Percentiles rank a stretch among this genome's conserved stretches.
phyloP scores from a whole-genome alignment of 768 basidiomycete genomes.

The Pholiota conissans region DNA sequence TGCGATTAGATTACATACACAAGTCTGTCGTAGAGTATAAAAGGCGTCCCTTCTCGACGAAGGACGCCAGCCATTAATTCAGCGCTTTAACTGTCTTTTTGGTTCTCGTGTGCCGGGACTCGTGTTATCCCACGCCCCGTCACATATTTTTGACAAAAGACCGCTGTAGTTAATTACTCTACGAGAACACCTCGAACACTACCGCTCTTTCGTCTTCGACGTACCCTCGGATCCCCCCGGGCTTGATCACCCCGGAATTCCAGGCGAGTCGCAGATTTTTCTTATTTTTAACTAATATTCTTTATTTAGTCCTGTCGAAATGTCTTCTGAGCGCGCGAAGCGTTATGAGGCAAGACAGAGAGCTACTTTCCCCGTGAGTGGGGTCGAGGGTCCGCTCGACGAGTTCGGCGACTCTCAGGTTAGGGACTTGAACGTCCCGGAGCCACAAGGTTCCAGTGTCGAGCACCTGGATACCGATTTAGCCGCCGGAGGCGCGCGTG shows the following conservation, averaged over 20 bases:
- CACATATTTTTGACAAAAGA: too few relatives aligned
- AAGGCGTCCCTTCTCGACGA: too few relatives aligned
- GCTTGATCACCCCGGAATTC: slow-evolving; percentile 7
- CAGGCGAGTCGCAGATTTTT: neutral
- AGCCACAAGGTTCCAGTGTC: neutral
- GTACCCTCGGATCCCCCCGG: neutral
- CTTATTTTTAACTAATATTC: neutral
- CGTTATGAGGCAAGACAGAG: neutral
- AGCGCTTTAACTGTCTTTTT: too few relatives aligned
- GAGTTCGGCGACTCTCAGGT: neutral
- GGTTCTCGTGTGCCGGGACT: too few relatives aligned
- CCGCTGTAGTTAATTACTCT: neutral
- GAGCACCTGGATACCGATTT: neutral
- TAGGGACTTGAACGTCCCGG: neutral
- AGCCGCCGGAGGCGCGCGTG: neutral
- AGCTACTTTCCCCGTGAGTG: neutral
- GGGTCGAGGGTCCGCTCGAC: neutral
- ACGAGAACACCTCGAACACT: neutral
- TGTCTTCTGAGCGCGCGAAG: neutral
- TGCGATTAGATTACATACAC: too few relatives aligned
- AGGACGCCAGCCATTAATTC: too few relatives aligned
- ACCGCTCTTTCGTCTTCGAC: neutral
- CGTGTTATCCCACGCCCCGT: too few relatives aligned
- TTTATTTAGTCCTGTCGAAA: neutral
- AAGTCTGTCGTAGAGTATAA: too few relatives aligned